Evolutionary conservation across 2,329 filamentous ascomycete species (phyloP).

Genomic region (Sphaerostilbella broomeana): DNA sequence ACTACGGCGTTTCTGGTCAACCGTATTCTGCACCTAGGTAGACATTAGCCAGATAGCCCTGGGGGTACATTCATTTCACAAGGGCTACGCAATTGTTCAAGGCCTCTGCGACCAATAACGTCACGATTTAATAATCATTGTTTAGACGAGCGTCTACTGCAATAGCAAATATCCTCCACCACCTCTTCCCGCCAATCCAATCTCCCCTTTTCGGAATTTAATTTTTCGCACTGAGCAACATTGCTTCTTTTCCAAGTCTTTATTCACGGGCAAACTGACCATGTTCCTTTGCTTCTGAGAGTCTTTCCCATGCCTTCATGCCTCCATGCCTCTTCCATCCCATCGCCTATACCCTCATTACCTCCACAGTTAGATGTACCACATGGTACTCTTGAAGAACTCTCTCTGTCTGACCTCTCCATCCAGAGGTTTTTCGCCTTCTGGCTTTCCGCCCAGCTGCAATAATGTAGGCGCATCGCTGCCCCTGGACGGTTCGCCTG

Average conservation of each 20-base stretch:
- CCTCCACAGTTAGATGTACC: slow-evolving; percentile 32
- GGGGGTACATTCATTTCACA: too few relatives aligned
- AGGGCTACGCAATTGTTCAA: too few relatives aligned
- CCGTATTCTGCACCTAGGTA: too few relatives aligned
- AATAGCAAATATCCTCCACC: slow-evolving; percentile 24
- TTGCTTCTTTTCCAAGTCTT: background rate
- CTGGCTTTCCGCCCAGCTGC: slow-evolving; percentile 23
- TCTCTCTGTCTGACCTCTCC: slow-evolving; percentile 28
- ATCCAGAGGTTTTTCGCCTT: slow-evolving; percentile 16
- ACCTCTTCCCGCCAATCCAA: slow-evolving; percentile 30
- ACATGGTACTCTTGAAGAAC: slow-evolving; percentile 37
- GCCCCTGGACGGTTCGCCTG: slow-evolving; percentile 17
- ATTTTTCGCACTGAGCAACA: background rate
- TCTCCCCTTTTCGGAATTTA: slow-evolving; percentile 26
- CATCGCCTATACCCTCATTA: background rate
- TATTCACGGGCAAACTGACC: background rate
- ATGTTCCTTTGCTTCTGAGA: background rate
- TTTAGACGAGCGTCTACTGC: slow-evolving; percentile 3
- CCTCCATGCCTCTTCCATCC: background rate
- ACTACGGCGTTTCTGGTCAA: too few relatives aligned
- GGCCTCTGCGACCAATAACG: too few relatives aligned
- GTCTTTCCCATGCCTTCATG: background rate
- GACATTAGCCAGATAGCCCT: too few relatives aligned
- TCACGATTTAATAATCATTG: too few relatives aligned
- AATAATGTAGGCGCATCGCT: slow-evolving; percentile 27